These are phyloP conservation scores for Laburnicola sp. DNA, from an alignment of 2,329 filamentous ascomycete species.

Conservation along the genomic window DNA sequence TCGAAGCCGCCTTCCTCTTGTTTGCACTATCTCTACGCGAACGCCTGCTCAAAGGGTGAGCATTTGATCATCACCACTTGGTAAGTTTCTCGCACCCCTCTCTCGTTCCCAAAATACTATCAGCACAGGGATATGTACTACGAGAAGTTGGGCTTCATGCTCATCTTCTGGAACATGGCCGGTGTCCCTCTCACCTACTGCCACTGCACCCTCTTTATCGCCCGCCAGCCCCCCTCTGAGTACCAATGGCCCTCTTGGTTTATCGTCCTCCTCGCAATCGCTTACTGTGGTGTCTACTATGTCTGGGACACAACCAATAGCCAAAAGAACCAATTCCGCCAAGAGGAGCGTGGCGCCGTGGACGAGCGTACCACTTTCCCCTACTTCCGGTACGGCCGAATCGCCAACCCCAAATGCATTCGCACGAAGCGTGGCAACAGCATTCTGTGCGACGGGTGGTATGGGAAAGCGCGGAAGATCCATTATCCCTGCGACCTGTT, in stretches of 20 bases:
- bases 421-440: constrained; percentile 71
- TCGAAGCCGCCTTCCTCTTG: constrained; percentile 80
- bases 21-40: constrained; percentile 93
- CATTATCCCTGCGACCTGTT: constrained; percentile 81
- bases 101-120: constrained; percentile 7
- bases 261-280: constrained; percentile 65
- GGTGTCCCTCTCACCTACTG: constrained; percentile 90
- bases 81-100: constrained; percentile 44
- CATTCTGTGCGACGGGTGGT: constrained; percentile 79
- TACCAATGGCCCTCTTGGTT: constrained; percentile 76
- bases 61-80: constrained; percentile 88
- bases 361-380: constrained; percentile 79
- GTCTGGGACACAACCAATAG: constrained; percentile 90
- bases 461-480: constrained; percentile 75
- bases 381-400: constrained; percentile 82
- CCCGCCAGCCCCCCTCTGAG: constrained; percentile 75
- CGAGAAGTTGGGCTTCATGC: constrained; percentile 96
- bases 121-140: constrained; percentile 81
- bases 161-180: constrained; percentile 96
- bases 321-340: constrained; percentile 91
- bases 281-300: constrained; percentile 86
- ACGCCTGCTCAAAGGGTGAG: constrained; percentile 89
- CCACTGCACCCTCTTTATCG: constrained; percentile 88
- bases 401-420: constrained; percentile 80
- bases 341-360: constrained; percentile 71